These are phyloP conservation scores for Microthlaspi erraticum DNA, from an alignment of 345 rosid genomes.

Conservation along the genomic window DNA sequence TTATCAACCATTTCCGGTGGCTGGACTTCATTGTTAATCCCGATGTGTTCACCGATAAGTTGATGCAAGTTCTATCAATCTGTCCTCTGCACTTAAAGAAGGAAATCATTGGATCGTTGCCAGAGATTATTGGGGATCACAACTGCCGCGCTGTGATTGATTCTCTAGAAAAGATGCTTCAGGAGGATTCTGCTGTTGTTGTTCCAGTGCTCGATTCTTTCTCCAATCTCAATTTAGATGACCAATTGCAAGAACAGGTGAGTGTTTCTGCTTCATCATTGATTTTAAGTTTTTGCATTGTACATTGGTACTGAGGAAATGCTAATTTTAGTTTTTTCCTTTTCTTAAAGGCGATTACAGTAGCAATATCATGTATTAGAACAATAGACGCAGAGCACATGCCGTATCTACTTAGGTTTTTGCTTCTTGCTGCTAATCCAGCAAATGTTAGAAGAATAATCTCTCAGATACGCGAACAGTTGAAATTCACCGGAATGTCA, in stretches of 20 bases:
- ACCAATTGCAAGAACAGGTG: conserved; percentile 77
- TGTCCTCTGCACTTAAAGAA: conserved; percentile 70
- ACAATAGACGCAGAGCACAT: conserved; percentile 73
- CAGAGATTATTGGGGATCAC: conserved; percentile 79
- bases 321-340: background rate
- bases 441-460: conserved; percentile 72
- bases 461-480: conserved; percentile 67
- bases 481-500: conserved; percentile 65
- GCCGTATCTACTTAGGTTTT: conserved; percentile 75
- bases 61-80: conserved; percentile 73
- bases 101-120: conserved; percentile 86
- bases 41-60: conserved; percentile 57
- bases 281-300: conserved; percentile 22
- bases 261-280: conserved; percentile 11
- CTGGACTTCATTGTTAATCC: conserved; percentile 73
- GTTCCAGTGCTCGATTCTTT: conserved; percentile 79
- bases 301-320: conserved; percentile 24
- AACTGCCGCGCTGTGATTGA: conserved; percentile 57
- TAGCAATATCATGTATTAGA: conserved; percentile 77
- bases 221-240: conserved; percentile 74
- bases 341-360: conserved; percentile 61
- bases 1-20: conserved; percentile 77
- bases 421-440: conserved; percentile 78
- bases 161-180: conserved; percentile 76
- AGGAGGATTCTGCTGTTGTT: conserved; percentile 70